Base-by-base conservation (phyloP, 805 yeast genomes). In the Teunomyces funiuensis region DNA sequence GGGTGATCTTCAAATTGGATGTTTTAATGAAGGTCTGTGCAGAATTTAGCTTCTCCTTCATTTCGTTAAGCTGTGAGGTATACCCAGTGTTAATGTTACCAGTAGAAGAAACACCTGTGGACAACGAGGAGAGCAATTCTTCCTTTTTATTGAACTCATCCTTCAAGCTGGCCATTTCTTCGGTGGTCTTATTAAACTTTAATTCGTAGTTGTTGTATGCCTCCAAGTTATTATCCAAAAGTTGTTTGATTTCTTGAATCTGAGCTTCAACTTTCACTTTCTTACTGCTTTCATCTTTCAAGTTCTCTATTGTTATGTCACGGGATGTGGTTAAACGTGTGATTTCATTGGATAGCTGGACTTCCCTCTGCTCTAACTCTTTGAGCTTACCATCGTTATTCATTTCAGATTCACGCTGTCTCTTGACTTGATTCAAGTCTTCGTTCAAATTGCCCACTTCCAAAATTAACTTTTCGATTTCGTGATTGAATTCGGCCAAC, bases 51-150 rank as follows among this genome's bases (percentile, higher is more conserved):
- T 68, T 71, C 17, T 74, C 74, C 50, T 83, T 83, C 6, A 79
- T 80, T 36, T 78, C 80, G 43, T 78, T 77, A 30, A 89, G 63
- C 52, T 88, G 96, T 2, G 82, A 74, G 46, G 74, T 66, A 60
- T 87, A 90, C 6, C 97, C 97, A 25, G 85, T 82, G 52, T 82
- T 84, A 0, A 82, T 74, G 26, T 69, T 73, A 41, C 95, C 96
- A 44, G 79, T 82, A 0, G 95, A 79, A 0, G 96, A 85, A n/a
- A 90, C 82, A 53, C 97, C 97, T 0, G 96, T 88, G 0, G 89
- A 81, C 29, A 90, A 69, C 0, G 95, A 83, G 0, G 93, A 85
- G 7, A 88, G 64, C 8, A 90, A 70, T 46, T 90, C 97, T 52
- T 87, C 91, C 51, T 85, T 87, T 44, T 70, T 74, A 25, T 70